A percentile compares a stretch with the other conserved stretches of the same genome.
Evolutionary conservation across 139 green algal species (phyloP).

Genomic region (Nannochloris sp.): DNA sequence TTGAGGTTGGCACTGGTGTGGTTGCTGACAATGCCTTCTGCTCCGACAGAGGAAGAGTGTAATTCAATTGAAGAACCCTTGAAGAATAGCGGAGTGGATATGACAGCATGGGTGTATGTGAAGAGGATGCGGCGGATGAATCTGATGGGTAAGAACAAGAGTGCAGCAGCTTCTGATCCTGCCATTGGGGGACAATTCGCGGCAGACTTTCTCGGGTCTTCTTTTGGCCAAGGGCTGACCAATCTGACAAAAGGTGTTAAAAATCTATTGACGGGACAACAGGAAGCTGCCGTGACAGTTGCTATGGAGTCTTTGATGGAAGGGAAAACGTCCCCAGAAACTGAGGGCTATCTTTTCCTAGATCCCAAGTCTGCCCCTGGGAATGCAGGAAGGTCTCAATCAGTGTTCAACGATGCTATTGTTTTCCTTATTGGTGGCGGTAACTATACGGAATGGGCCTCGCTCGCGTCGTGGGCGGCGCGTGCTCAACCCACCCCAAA

Average conservation of each 20-base stretch:
- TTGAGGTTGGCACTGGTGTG: conserved; percentile 83
- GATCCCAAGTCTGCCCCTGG: conserved; percentile 70
- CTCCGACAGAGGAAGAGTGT: conserved; percentile 26
- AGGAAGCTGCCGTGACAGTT: conserved; percentile 64
- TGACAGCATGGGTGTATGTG: conserved; percentile 77
- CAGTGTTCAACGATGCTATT: conserved; percentile 72
- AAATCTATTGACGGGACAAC: conserved; percentile 72
- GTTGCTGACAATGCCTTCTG: conserved; percentile 56
- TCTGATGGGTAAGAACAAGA: conserved; percentile 43
- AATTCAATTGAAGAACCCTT: conserved; percentile 1
- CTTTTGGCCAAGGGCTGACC: conserved; percentile 77
- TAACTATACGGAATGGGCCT: conserved; percentile 89
- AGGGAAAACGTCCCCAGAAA: conserved; percentile 46
- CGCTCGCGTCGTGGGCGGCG: conserved; percentile 37
- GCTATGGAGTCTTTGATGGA: conserved; percentile 89
- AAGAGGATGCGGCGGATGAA: conserved; percentile 79
- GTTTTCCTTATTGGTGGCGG: conserved; percentile 97
- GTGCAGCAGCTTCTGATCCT: conserved; percentile 5
- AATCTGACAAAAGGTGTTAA: conserved; percentile 87
- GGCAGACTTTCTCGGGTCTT: conserved; percentile 81
- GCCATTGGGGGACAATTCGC: conserved; percentile 8
- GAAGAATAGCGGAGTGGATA: conserved; percentile 46
- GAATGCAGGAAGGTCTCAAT: conserved; percentile 21
- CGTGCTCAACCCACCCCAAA: conserved; percentile 32
- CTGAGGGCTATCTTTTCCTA: conserved; percentile 70